Evolutionary conservation across 306 rosid species (phyloP).

Genomic region (Dalbergia cochinchinensis): DNA sequence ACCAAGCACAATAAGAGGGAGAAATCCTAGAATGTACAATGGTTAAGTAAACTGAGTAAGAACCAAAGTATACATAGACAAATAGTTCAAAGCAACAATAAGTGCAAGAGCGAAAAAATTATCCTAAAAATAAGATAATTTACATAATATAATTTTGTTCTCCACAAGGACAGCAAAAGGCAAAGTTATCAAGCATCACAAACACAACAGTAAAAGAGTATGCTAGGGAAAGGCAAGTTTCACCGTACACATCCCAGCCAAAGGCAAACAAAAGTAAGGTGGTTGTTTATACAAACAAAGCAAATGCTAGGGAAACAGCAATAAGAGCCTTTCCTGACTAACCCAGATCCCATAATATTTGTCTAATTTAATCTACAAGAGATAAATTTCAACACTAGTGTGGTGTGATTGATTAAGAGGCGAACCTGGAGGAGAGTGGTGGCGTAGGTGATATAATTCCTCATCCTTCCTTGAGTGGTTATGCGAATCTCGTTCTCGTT

Average conservation of each 20-base stretch:
- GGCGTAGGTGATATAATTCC: slow-evolving; percentile 87
- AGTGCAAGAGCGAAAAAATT: neutral
- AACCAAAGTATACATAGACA: neutral
- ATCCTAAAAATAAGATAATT: too few species aligned
- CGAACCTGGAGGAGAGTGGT: slow-evolving; percentile 84
- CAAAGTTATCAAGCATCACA: too few species aligned
- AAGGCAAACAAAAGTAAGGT: too few species aligned
- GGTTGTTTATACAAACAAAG: too few species aligned
- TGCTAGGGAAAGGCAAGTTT: too few species aligned
- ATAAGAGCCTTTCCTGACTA: too few species aligned
- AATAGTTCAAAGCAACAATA: neutral
- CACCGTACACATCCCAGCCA: too few species aligned
- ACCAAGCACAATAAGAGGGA: neutral
- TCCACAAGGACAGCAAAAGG: too few species aligned
- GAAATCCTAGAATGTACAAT: neutral
- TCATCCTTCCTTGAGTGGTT: slow-evolving; percentile 88
- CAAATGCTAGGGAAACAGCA: too few species aligned
- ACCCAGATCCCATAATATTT: too few species aligned
- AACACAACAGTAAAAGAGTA: too few species aligned
- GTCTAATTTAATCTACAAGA: neutral
- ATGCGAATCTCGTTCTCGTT: slow-evolving; percentile 93
- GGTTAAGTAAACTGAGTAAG: neutral
- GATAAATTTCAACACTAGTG: neutral
- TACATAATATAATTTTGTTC: too few species aligned
- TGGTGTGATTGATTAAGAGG: neutral